Percentiles rank a stretch among this genome's conserved stretches.
phyloP scores from a whole-genome alignment of 208 protist genomes.

The Novymonas esmeraldas region DNA sequence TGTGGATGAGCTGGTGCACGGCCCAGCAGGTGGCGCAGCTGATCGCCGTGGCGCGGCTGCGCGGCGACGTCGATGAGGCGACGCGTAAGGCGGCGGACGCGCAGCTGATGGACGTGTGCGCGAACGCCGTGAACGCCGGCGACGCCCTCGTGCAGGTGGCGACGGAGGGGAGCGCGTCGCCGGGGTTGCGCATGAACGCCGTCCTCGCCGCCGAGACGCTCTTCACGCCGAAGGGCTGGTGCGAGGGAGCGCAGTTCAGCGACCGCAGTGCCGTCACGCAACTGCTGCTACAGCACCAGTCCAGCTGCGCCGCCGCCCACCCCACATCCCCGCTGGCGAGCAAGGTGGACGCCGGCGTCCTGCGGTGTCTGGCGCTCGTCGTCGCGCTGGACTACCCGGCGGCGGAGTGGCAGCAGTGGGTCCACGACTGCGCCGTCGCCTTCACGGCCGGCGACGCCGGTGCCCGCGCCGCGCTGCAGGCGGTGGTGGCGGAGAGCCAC shows the following conservation, averaged over 20 bases:
- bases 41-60: slow-evolving; percentile 35
- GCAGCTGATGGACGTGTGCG: slow-evolving; percentile 40
- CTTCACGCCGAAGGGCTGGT: slow-evolving; percentile 38
- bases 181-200: slow-evolving; percentile 45
- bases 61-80: slow-evolving; percentile 25
- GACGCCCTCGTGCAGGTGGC: slow-evolving; percentile 49
- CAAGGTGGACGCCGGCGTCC: slow-evolving; percentile 31
- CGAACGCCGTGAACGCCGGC: slow-evolving; percentile 51
- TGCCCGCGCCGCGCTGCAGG: not conserved
- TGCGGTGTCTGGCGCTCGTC: slow-evolving; percentile 38
- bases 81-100: slow-evolving; percentile 41
- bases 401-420: slow-evolving; percentile 39
- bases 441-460: slow-evolving; percentile 5
- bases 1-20: slow-evolving; percentile 48
- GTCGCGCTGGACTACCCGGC: slow-evolving; percentile 44
- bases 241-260: slow-evolving; percentile 43
- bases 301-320: slow-evolving; percentile 3
- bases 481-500: slow-evolving; percentile 29
- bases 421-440: slow-evolving; percentile 23
- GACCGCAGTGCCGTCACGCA: slow-evolving; percentile 28
- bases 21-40: slow-evolving; percentile 34
- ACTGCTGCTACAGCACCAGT: slow-evolving; percentile 22
- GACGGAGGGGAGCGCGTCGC: slow-evolving; percentile 11
- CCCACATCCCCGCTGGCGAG: not conserved
- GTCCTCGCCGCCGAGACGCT: slow-evolving; percentile 54